phyloP scores from a whole-genome alignment of 371 early-diverging fungal genomes.

The Batrachochytrium dendrobatidis region DNA sequence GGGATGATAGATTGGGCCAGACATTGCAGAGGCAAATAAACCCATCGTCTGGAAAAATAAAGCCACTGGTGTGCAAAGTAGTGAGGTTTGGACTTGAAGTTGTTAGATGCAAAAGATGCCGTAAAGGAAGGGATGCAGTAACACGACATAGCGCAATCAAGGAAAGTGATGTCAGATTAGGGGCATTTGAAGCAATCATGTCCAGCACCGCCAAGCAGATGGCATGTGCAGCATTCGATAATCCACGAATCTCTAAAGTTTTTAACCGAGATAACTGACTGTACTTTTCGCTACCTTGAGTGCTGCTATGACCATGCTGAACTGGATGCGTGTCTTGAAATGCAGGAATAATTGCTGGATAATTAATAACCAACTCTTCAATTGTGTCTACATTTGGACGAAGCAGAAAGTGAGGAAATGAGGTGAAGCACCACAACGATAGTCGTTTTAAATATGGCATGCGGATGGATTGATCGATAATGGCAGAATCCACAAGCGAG shows the following conservation, averaged over 20 bases:
- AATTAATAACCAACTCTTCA: background rate
- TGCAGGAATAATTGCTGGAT: background rate
- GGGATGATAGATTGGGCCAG: background rate
- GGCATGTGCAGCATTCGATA: background rate
- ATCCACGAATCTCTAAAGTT: background rate
- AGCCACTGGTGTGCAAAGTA: background rate
- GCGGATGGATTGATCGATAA: background rate
- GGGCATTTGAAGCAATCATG: background rate
- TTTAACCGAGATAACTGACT: background rate
- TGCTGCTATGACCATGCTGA: background rate
- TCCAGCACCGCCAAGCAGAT: constrained; percentile 3
- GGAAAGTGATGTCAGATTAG: background rate
- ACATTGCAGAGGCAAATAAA: background rate
- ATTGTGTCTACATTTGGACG: background rate
- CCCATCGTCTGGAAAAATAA: background rate
- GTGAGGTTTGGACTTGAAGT: background rate
- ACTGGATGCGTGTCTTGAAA: background rate
- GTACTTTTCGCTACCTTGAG: background rate
- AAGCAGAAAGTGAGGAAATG: background rate
- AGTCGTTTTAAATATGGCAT: background rate
- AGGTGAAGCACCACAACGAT: background rate
- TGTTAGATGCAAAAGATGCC: background rate
- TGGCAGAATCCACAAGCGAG: background rate
- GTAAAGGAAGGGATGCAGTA: background rate
- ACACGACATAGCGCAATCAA: background rate